Evolutionary conservation across 75 land plant genomes (phyloP), one percentile per base, ranked within the genome.

Genomic region (Picea sitchensis): DNA sequence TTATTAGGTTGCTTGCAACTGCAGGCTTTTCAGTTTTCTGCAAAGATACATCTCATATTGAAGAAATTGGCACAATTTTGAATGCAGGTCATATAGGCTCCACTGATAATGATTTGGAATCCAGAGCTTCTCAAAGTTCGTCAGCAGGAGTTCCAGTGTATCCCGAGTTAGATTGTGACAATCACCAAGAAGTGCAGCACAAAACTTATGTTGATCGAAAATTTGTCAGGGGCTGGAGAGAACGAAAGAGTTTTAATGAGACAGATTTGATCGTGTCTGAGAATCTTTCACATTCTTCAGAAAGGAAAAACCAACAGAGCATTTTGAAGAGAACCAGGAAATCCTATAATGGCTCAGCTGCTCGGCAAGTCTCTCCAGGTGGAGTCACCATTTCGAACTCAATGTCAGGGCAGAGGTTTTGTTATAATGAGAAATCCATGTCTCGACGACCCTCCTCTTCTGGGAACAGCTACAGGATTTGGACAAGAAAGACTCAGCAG

Each of bases 401-500:
- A 41, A 73, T 73, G 44, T 20, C 31, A 21, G 18, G 57, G 11
- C 69, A 81, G 67, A 83, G 78, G 75, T 75, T 77, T 61, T 82
- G 76, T 5, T 57, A 5, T 17, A 13, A 59, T 65, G 83, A 59
- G 14, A 75, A 75, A 75, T 26, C 36, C 14, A 17, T 75, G 65
- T 78, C 74, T 14, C 59, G 6, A 9, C 80, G 77, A 76, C 31
- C 80, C 23, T 36, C 78, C 59, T 75, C 67, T 15, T 18, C 51
- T 61, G 61, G 17, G 8, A 81, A 81, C 74, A 17, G 76, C 18
- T 67, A 80, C 8, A 83, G 78, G 72, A 60, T 90, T 20, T 87
- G 91, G 91, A 87, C 89, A 23, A 79, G 77, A 54, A 89, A 89
- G 64, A 8, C 78, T 26, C 36, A 75, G 15, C 59, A 75, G 58